Evolutionary conservation across 306 rosid species (phyloP).

Genomic region (Leucaena leucocephala): DNA sequence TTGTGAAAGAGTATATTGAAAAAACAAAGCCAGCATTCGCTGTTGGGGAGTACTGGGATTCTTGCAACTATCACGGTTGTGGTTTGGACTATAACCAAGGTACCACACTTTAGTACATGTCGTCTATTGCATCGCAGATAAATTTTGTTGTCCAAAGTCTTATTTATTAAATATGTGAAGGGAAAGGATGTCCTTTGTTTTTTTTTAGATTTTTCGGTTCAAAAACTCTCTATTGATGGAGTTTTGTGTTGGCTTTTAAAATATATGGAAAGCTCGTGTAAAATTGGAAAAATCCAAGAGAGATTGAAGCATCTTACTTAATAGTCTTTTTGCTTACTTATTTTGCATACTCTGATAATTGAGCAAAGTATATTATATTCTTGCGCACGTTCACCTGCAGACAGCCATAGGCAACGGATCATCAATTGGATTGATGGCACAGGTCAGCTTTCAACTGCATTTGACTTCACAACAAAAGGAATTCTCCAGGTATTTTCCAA

Average conservation of each 20-base stretch:
- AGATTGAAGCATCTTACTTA: background rate
- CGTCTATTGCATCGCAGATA: background rate
- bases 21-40: conserved; percentile 82
- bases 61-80: conserved; percentile 74
- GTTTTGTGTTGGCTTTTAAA: background rate
- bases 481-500: conserved; percentile 74
- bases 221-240: background rate
- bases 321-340: background rate
- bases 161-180: background rate
- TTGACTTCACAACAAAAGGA: conserved; percentile 98
- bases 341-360: background rate
- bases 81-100: conserved; percentile 92
- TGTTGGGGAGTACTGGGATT: conserved; percentile 91
- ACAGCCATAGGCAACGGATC: conserved; percentile 80
- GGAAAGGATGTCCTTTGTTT: background rate
- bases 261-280: background rate
- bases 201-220: background rate
- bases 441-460: conserved; percentile 85
- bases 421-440: conserved; percentile 85
- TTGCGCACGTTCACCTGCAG: conserved; percentile 47
- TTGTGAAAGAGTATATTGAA: conserved; percentile 80
- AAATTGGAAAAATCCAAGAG: background rate
- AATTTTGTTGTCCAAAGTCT: background rate
- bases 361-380: background rate
- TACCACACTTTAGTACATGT: conserved; percentile 22